phyloP scores from a whole-genome alignment of 176 grass and related monocot species.

The Lolium perenne region DNA sequence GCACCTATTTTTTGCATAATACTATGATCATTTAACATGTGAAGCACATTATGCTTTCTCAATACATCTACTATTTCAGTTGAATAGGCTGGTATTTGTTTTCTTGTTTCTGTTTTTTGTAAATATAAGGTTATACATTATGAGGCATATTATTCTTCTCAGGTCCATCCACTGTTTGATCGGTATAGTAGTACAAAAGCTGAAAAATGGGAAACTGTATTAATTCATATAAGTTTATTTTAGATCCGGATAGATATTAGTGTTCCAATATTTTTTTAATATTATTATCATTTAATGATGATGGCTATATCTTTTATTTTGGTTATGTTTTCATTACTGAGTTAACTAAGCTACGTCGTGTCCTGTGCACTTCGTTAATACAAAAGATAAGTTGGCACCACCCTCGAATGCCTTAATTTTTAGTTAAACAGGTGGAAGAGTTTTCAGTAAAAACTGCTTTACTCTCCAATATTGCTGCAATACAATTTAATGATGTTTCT shows the following conservation, averaged over 20 bases:
- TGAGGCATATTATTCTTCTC: neutral
- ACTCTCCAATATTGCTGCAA: neutral
- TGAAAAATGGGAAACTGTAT: neutral
- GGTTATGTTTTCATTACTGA: neutral
- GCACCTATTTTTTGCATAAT: neutral
- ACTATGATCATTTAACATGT: neutral
- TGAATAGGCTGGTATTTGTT: neutral
- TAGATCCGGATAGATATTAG: neutral
- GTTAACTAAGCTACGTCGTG: neutral
- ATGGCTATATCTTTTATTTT: slow-evolving; percentile 6
- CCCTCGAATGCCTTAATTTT: neutral
- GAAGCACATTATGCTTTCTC: neutral
- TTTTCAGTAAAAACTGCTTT: slow-evolving; percentile 8
- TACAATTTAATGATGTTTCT: neutral
- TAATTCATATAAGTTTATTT: slow-evolving; percentile 41
- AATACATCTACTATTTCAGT: neutral
- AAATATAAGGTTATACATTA: neutral
- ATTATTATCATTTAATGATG: neutral
- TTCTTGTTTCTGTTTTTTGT: neutral
- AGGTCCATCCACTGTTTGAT: neutral
- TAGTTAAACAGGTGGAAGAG: neutral
- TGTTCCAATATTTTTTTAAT: neutral
- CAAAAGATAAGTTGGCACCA: neutral
- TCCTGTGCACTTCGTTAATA: neutral
- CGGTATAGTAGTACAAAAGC: neutral